Conservation (phyloP, 306 rosid species). For the barrel medic (Medicago truncatula) region MtrunA17r5.0-ANR NC_053043.1:46102501-46103000, state of each 20-base stretch:
- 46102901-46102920: conserved; percentile 39
- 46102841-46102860: background rate
- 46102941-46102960: background rate
- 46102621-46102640: background rate
- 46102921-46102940: conserved; percentile 39
- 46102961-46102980: too few relatives aligned
- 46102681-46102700: background rate
- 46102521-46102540: too few relatives aligned
- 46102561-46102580: background rate
- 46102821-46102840: conserved; percentile 1
- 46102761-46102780: conserved; percentile 17
- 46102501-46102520: too few relatives aligned
- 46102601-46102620: background rate
- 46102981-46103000: too few relatives aligned
- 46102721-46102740: background rate
- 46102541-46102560: background rate
- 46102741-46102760: conserved; percentile 4
- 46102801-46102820: background rate
- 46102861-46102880: background rate
- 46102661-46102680: background rate
- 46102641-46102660: background rate
- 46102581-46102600: background rate
- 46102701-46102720: background rate
- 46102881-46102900: conserved; percentile 19
- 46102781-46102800: conserved; percentile 14